phyloP scores from a whole-genome alignment of 345 rosid species.

The Linum lewisii region DNA sequence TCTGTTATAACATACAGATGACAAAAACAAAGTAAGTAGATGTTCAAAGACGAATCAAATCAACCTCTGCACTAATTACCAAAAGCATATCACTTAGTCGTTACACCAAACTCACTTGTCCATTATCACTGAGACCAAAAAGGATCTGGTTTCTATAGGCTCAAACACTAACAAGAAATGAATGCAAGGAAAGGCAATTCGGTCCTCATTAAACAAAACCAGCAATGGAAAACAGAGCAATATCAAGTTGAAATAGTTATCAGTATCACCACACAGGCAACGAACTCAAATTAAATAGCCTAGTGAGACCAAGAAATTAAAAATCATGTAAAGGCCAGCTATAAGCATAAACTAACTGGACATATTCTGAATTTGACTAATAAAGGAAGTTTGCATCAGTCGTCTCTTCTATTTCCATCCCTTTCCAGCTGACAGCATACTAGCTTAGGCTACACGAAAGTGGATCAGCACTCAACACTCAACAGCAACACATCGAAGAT shows the following conservation, averaged over 20 bases:
- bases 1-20: constrained; percentile 29
- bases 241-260: too few relatives aligned
- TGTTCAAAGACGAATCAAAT: too few relatives aligned
- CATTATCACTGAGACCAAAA: constrained; percentile 1
- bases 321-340: too few relatives aligned
- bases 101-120: not conserved
- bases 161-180: not conserved
- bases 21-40: constrained; percentile 5
- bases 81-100: too few relatives aligned
- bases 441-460: not conserved
- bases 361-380: not conserved
- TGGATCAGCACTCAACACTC: not conserved
- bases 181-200: not conserved
- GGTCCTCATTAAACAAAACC: not conserved
- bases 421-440: not conserved
- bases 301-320: too few relatives aligned
- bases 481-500: too few relatives aligned
- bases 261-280: not conserved
- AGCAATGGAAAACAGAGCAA: not conserved
- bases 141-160: not conserved
- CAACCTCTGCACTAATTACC: too few relatives aligned
- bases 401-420: not conserved
- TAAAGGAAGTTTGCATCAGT: not conserved
- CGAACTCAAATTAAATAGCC: too few relatives aligned
- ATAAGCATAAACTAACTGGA: not conserved